phyloP scores from a whole-genome alignment of 306 rosid genomes.

The Prinsepia uniflora region DNA sequence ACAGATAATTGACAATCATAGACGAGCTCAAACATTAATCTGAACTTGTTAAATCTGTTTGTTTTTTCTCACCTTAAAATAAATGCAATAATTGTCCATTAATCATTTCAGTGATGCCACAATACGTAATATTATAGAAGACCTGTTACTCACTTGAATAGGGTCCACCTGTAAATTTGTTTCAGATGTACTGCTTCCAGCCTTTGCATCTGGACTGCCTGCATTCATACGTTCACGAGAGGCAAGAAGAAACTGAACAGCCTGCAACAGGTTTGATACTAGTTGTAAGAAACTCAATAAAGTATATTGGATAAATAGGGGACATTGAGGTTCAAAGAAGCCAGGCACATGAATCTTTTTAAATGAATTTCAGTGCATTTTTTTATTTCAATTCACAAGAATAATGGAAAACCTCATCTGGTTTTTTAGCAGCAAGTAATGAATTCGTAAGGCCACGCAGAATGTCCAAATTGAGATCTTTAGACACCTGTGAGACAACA shows the following conservation, averaged over 20 bases:
- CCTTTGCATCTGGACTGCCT: constrained; percentile 27
- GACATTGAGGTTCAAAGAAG: too few relatives aligned
- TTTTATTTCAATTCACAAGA: constrained; percentile 10
- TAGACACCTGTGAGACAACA: constrained; percentile 55
- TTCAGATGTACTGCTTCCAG: constrained; percentile 36
- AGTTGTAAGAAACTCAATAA: constrained; percentile 4
- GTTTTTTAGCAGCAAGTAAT: constrained; percentile 82
- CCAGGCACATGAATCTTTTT: too few relatives aligned
- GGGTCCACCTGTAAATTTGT: constrained; percentile 56
- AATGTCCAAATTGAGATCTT: constrained; percentile 70
- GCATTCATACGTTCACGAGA: constrained; percentile 44
- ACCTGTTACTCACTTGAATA: constrained; percentile 55
- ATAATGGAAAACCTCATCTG: constrained; percentile 69
- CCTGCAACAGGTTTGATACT: constrained; percentile 41
- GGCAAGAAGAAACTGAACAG: constrained; percentile 68
- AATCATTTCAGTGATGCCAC: constrained; percentile 3
- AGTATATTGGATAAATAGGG: neutral
- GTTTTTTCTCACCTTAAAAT: neutral
- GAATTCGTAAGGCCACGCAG: constrained; percentile 78
- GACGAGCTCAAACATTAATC: neutral
- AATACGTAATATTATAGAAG: constrained; percentile 17
- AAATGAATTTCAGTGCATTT: neutral
- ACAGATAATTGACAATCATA: neutral
- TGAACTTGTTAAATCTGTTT: too few relatives aligned
- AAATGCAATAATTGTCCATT: neutral